A percentile compares a stretch with the other conserved stretches of the same genome.
phyloP scores from a whole-genome alignment of 805 yeast species.

The Nakazawaea wickerhamii region DNA sequence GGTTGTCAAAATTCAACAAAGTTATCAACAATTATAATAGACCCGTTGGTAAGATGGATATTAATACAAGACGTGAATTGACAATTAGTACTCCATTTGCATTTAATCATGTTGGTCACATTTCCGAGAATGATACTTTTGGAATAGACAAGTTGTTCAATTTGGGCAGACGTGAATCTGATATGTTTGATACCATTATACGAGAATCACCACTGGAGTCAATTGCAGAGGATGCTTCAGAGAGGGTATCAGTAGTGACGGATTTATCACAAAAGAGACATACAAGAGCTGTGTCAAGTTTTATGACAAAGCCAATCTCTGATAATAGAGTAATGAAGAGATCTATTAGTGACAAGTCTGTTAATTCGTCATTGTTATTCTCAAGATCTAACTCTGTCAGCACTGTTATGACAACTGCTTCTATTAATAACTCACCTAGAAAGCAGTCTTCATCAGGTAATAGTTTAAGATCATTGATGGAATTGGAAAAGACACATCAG shows the following conservation, averaged over 20 bases:
- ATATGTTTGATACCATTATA: slow-evolving; percentile 14
- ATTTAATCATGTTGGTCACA: slow-evolving; percentile 28
- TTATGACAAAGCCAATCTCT: slow-evolving; percentile 10
- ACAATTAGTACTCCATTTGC: slow-evolving; percentile 28
- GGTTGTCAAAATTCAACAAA: slow-evolving; percentile 8
- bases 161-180: slow-evolving; percentile 14
- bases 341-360: slow-evolving; percentile 11
- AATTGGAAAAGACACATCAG: slow-evolving; percentile 15
- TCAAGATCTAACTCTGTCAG: slow-evolving; percentile 25
- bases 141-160: slow-evolving; percentile 26
- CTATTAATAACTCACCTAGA: slow-evolving; percentile 13
- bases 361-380: slow-evolving; percentile 16
- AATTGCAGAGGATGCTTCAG: neutral
- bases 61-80: neutral
- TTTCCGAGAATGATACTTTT: slow-evolving; percentile 23
- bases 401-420: slow-evolving; percentile 19
- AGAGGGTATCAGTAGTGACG: slow-evolving; percentile 1
- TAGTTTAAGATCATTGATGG: slow-evolving; percentile 12
- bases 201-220: neutral
- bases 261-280: slow-evolving; percentile 7
- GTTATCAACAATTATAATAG: slow-evolving; percentile 5
- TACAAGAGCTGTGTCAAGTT: slow-evolving; percentile 6
- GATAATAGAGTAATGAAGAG: slow-evolving; percentile 3
- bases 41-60: neutral
- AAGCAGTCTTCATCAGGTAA: slow-evolving; percentile 8